These are phyloP conservation scores for Escallonia herrerae DNA, from an alignment of 129 eudicot species.

Conservation along the genomic window DNA sequence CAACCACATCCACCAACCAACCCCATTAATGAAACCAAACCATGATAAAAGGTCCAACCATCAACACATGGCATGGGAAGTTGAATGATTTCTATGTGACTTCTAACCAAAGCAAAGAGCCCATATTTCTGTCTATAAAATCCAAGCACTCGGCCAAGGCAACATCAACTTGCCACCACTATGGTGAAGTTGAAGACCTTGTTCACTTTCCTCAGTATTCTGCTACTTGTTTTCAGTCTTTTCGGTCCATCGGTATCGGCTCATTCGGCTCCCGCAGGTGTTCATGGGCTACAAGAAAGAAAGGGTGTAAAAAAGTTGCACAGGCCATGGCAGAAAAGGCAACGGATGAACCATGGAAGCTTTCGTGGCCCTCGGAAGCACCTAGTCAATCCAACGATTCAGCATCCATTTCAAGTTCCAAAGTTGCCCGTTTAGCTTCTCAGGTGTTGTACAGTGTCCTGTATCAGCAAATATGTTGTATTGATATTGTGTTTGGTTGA, in stretches of 20 bases:
- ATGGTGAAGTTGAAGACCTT: neutral
- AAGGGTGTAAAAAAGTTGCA: neutral
- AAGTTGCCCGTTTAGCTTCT: neutral
- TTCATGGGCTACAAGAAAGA: neutral
- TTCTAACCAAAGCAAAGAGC: neutral
- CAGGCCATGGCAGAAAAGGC: neutral
- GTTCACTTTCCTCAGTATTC: neutral
- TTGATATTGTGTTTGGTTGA: too few species aligned
- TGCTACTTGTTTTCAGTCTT: neutral
- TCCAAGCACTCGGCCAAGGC: neutral
- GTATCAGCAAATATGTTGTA: neutral
- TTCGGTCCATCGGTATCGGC: neutral
- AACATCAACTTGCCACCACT: neutral
- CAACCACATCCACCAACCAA: neutral
- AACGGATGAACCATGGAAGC: constrained; percentile 5
- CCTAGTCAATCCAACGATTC: neutral
- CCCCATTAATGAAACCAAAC: neutral
- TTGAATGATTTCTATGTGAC: neutral
- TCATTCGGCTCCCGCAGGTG: neutral
- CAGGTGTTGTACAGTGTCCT: too few species aligned
- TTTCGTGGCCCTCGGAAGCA: neutral
- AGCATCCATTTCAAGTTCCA: neutral
- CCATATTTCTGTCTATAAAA: neutral
- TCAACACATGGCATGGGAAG: neutral
- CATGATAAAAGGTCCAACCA: neutral